These are phyloP conservation scores for Acer negundo DNA, from an alignment of 345 rosid species.

Conservation along the genomic window DNA sequence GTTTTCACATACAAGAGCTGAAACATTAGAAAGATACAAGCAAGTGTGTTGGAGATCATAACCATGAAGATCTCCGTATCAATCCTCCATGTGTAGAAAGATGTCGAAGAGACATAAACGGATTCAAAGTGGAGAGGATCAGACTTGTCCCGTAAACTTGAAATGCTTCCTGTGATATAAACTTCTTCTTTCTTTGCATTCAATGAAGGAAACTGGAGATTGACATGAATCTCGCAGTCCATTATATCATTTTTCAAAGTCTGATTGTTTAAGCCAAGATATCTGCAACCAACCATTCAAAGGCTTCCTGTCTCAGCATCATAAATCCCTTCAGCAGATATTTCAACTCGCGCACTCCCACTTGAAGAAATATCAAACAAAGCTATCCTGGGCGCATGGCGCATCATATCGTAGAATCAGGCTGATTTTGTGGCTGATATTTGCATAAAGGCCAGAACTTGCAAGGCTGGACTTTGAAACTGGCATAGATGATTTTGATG, in stretches of 20 bases:
- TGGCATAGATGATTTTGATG: too few relatives aligned
- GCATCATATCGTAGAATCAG: too few relatives aligned
- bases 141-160: constrained; percentile 34
- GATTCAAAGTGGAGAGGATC: constrained; percentile 40
- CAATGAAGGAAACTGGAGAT: constrained; percentile 42
- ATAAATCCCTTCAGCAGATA: constrained; percentile 44
- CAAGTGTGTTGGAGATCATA: constrained; percentile 44
- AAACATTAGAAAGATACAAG: constrained; percentile 38
- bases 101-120: constrained; percentile 22
- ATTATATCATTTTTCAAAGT: neutral
- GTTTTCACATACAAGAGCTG: constrained; percentile 45
- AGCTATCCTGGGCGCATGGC: neutral
- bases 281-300: constrained; percentile 60
- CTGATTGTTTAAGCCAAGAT: neutral
- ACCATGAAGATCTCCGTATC: constrained; percentile 50
- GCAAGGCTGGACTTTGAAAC: too few relatives aligned
- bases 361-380: constrained; percentile 1
- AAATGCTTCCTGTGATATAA: constrained; percentile 40
- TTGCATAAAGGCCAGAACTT: too few relatives aligned
- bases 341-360: neutral
- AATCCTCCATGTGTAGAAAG: constrained; percentile 42
- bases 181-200: constrained; percentile 24
- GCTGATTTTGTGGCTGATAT: too few relatives aligned
- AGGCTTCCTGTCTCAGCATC: constrained; percentile 40
- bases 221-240: constrained; percentile 47